phyloP scores from a whole-genome alignment of 208 protist species.

The Borovskyia barvae region DNA sequence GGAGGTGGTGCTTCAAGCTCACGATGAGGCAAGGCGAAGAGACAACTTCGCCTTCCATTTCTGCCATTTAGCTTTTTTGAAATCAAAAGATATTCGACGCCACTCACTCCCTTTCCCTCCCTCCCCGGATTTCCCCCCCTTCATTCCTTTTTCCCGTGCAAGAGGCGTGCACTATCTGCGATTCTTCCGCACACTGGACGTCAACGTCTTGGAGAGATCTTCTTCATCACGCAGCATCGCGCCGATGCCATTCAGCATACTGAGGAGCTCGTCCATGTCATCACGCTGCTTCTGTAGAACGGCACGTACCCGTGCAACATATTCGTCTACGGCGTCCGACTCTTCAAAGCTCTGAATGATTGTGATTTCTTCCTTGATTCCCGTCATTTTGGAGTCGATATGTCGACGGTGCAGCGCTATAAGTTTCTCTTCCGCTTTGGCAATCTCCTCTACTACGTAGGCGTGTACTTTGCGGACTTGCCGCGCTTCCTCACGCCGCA shows the following conservation, averaged over 20 bases:
- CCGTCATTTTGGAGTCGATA: conserved; percentile 93
- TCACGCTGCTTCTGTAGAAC: conserved; percentile 70
- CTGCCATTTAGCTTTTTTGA: too few relatives aligned
- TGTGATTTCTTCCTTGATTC: conserved; percentile 92
- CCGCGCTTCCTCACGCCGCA: conserved; percentile 67
- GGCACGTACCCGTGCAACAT: conserved; percentile 68
- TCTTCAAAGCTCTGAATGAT: conserved; percentile 91
- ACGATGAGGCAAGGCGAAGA: too few relatives aligned
- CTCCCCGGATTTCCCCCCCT: not conserved
- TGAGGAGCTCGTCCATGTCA: conserved; percentile 77
- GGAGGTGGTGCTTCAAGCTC: too few relatives aligned
- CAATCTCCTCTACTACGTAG: conserved; percentile 91
- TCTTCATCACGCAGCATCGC: conserved; percentile 88
- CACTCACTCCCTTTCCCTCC: not conserved
- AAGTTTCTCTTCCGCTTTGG: conserved; percentile 93
- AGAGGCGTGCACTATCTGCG: not conserved
- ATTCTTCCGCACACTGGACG: conserved; percentile 15
- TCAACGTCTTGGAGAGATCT: conserved; percentile 83
- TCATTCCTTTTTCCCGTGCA: not conserved
- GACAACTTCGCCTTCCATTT: too few relatives aligned
- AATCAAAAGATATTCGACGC: not conserved
- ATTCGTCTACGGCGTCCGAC: conserved; percentile 89
- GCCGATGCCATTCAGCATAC: conserved; percentile 69
- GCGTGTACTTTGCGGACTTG: conserved; percentile 89
- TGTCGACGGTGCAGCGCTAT: conserved; percentile 90